Conservation (phyloP, 2,329 filamentous ascomycete species). For the Fusarium liriodendri region DNA sequence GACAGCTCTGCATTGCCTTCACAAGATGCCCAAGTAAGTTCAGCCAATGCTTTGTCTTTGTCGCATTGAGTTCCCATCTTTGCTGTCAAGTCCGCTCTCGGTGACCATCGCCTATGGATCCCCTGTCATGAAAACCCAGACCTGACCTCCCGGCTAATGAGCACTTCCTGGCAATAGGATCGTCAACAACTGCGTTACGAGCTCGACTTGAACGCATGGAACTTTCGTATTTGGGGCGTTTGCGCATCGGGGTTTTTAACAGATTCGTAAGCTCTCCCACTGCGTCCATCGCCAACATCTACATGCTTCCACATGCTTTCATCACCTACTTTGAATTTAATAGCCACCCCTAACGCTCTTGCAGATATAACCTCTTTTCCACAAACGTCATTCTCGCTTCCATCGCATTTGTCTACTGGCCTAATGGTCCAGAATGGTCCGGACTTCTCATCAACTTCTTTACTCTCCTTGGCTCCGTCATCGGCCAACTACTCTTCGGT, state of each 20-base stretch:
- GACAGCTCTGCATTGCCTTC: slow-evolving; percentile 63
- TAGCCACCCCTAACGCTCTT: slow-evolving; percentile 2
- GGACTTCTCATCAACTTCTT: slow-evolving; percentile 63
- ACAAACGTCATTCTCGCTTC: slow-evolving; percentile 66
- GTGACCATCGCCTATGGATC: slow-evolving; percentile 16
- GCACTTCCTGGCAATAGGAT: slow-evolving; percentile 51
- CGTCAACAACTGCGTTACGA: slow-evolving; percentile 64
- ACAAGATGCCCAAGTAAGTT: slow-evolving; percentile 60
- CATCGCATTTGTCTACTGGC: slow-evolving; percentile 65
- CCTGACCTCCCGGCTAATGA: slow-evolving; percentile 20
- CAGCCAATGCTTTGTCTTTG: slow-evolving; percentile 34
- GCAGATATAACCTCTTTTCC: slow-evolving; percentile 65
- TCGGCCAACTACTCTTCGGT: slow-evolving; percentile 64
- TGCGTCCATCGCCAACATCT: background rate
- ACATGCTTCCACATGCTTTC: background rate
- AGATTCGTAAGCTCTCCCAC: slow-evolving; percentile 57
- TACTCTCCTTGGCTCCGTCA: slow-evolving; percentile 63
- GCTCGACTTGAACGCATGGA: slow-evolving; percentile 66
- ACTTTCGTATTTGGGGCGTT: slow-evolving; percentile 65
- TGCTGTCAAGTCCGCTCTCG: slow-evolving; percentile 2
- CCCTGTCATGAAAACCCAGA: slow-evolving; percentile 9
- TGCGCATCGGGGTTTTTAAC: slow-evolving; percentile 66
- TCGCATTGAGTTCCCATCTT: slow-evolving; percentile 6
- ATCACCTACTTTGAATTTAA: background rate
- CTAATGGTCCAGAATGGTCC: slow-evolving; percentile 56